These are phyloP conservation scores for Gamsiella multidivaricata DNA, from an alignment of 192 early-diverging fungal species.

Conservation along the genomic window DNA sequence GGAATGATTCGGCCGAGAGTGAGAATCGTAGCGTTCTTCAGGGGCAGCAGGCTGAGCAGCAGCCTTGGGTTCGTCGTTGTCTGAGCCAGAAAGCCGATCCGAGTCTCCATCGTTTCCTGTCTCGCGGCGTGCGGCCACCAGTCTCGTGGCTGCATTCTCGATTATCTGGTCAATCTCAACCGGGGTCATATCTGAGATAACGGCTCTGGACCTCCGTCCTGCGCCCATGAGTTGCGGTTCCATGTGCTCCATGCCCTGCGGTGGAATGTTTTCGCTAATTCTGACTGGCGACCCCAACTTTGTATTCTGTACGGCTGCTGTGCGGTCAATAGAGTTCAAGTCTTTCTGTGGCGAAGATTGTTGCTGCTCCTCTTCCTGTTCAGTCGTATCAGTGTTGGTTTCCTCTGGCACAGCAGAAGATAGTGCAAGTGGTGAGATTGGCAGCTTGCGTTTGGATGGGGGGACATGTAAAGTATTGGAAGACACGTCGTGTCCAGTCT, in stretches of 20 bases:
- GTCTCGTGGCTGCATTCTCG: conserved; percentile 22
- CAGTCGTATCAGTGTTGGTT: not conserved
- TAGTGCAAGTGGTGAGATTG: conserved; percentile 39
- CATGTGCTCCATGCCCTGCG: not conserved
- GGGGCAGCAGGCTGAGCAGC: not conserved
- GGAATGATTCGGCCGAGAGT: not conserved
- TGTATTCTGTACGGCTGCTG: not conserved
- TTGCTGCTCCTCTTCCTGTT: not conserved
- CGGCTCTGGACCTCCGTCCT: conserved; percentile 23
- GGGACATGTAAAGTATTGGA: not conserved
- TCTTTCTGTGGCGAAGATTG: too few relatives aligned
- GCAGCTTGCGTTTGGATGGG: conserved; percentile 12
- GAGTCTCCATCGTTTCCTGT: not conserved
- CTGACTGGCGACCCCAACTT: not conserved
- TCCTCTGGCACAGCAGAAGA: conserved; percentile 6
- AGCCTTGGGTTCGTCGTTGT: not conserved
- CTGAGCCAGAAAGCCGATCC: not conserved
- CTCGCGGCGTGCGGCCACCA: conserved; percentile 19
- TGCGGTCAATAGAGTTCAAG: too few relatives aligned
- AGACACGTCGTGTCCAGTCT: not conserved
- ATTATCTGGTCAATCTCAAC: conserved; percentile 36
- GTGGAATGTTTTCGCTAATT: not conserved
- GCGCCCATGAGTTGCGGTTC: conserved; percentile 8
- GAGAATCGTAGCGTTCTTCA: conserved; percentile 3
- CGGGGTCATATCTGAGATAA: conserved; percentile 25